These are phyloP conservation scores for Aspergillus clavatus DNA, from an alignment of 2,329 filamentous ascomycete genomes.

Conservation along the genomic window DNA sequence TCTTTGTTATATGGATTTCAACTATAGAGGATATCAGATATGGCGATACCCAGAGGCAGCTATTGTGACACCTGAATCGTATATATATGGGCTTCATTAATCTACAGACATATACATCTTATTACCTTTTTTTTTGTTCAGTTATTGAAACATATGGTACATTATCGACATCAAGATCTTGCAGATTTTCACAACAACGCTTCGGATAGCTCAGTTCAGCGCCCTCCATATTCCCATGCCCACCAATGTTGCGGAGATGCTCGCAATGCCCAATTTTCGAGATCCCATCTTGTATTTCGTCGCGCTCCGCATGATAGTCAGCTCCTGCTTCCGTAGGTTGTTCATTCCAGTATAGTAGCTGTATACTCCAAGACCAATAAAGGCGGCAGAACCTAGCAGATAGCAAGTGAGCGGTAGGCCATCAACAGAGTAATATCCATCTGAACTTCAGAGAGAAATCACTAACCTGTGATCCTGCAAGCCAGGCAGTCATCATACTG, in stretches of 20 bases:
- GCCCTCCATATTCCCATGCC: slow-evolving; percentile 68
- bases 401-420: slow-evolving; percentile 5
- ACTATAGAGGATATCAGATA: slow-evolving; percentile 33
- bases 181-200: slow-evolving; percentile 1
- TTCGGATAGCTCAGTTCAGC: slow-evolving; percentile 45
- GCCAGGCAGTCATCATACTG: slow-evolving; percentile 60
- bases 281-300: slow-evolving; percentile 69
- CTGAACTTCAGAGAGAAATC: neutral
- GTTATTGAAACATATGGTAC: neutral
- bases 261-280: slow-evolving; percentile 61
- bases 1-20: slow-evolving; percentile 21
- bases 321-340: slow-evolving; percentile 63
- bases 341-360: slow-evolving; percentile 70
- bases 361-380: slow-evolving; percentile 70
- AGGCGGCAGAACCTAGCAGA: slow-evolving; percentile 64
- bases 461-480: slow-evolving; percentile 67
- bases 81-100: slow-evolving; percentile 6
- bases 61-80: slow-evolving; percentile 19
- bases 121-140: neutral
- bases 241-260: slow-evolving; percentile 62
- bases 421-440: slow-evolving; percentile 1
- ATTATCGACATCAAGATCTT: neutral
- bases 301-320: slow-evolving; percentile 60
- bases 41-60: slow-evolving; percentile 35
- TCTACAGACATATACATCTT: slow-evolving; percentile 1